Base-by-base conservation (phyloP, 306 rosid genomes). In the Corylus avellana region DNA sequence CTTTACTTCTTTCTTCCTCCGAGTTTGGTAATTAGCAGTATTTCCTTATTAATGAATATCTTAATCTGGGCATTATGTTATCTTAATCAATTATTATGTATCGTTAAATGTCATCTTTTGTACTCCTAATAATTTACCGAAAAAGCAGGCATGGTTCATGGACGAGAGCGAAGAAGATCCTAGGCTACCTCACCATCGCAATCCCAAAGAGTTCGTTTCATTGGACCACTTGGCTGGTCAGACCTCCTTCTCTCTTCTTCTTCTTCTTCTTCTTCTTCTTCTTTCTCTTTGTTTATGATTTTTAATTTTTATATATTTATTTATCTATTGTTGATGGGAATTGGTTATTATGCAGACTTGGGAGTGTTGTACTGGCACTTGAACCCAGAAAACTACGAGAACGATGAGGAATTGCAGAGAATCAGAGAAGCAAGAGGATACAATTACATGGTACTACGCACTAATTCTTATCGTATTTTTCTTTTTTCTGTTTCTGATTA, bases 131-230 rank as follows among this genome's bases (percentile, higher is more conserved):
- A 17, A 49, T 14, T 50, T 10, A 72, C 22, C 37, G 11, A 9
- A 51, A 50, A 75, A 32, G 66, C 83, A 92, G 98, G 98, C 94
- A 13, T 94, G 97, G 98, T 91, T 84, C 79, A 94, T 92, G 97
- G 90, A 94, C 61, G 87, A 87, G 39, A 69, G 83, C 84, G 68
- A 64, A 69, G 94, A 84, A 68, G 93, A 94, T 79, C 92, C 93
- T 42, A 85, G 93, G 85, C 94, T 92, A 77, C 91, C 92, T 82
- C 97, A 89, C 81, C 90, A 87, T 79, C 81, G 73, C 75, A 72
- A 77, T 80, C 94, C 96, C 27, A 74, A 63, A n/a, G 78, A 91
- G 77, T 70, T 81, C 75, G 89, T 92, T 69, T 84, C 92, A 11
- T 44, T 85, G 80, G 75, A 89, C 29, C 87, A 78, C 50, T 85